These are phyloP conservation scores for Fomes fomentarius DNA, from an alignment of 1,284 basidiomycete genomes.

Conservation along the genomic window DNA sequence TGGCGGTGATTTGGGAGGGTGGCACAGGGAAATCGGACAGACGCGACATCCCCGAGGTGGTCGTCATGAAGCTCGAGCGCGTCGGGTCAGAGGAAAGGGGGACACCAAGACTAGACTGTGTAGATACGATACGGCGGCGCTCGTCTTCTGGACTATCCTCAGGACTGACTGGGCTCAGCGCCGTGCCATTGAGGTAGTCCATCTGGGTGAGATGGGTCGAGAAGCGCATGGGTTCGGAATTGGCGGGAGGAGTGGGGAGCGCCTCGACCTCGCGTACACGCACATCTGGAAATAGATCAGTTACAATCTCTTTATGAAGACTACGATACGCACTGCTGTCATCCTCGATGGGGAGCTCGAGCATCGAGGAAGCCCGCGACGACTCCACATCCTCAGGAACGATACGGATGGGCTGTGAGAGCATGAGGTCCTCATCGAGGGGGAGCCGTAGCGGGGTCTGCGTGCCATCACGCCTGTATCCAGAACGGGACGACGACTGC, in stretches of 20 bases:
- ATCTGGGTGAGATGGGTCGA: conserved; percentile 41
- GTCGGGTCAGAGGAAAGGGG: conserved; percentile 43
- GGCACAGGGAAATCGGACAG: conserved; percentile 77
- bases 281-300: conserved; percentile 42
- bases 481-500: conserved; percentile 23
- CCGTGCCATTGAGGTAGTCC: conserved; percentile 24
- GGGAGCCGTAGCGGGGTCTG: conserved; percentile 38
- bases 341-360: conserved; percentile 41
- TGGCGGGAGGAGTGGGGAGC: conserved; percentile 50
- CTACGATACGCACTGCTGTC: conserved; percentile 45
- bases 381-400: conserved; percentile 72
- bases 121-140: conserved; percentile 25
- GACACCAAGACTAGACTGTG: conserved; percentile 40
- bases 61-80: conserved; percentile 71
- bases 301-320: neutral
- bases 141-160: conserved; percentile 9
- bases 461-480: conserved; percentile 24
- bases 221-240: conserved; percentile 41
- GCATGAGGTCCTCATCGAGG: conserved; percentile 29
- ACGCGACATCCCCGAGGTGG: conserved; percentile 55
- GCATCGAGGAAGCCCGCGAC: conserved; percentile 54
- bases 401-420: conserved; percentile 35
- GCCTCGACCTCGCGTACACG: conserved; percentile 59
- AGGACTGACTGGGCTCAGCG: conserved; percentile 11
- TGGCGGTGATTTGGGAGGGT: conserved; percentile 38